These are phyloP conservation scores for Cryptosporidium andersoni DNA, from an alignment of 169 alveolate genomes.

Conservation along the genomic window DNA sequence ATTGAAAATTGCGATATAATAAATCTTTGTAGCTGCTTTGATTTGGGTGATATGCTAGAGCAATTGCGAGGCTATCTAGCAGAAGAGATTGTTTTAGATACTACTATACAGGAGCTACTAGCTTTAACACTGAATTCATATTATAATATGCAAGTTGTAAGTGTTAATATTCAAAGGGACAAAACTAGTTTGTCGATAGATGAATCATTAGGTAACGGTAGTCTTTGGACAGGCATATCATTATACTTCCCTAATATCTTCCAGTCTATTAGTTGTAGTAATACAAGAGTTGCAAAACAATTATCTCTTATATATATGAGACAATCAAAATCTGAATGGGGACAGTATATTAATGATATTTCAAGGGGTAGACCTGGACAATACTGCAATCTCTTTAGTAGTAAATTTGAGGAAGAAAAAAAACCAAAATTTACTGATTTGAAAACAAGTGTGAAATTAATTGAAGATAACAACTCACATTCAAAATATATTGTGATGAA, in stretches of 20 bases:
- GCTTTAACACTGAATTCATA: constrained; percentile 69
- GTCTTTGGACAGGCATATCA: constrained; percentile 71
- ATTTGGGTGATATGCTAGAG: constrained; percentile 75
- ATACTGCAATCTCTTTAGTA: constrained; percentile 9
- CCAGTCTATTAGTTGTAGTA: constrained; percentile 57
- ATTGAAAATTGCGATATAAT: constrained; percentile 74
- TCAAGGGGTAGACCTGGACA: constrained; percentile 42
- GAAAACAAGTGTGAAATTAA: neutral
- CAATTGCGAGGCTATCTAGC: constrained; percentile 66
- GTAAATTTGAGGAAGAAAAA: neutral
- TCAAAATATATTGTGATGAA: neutral
- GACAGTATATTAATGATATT: constrained; percentile 36
- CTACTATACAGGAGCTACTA: constrained; percentile 67
- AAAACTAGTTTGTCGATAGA: neutral
- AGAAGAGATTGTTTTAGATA: constrained; percentile 66
- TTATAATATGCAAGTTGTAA: constrained; percentile 61
- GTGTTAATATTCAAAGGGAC: constrained; percentile 64
- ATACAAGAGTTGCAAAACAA: constrained; percentile 15
- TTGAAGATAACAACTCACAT: neutral
- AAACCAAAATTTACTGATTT: neutral
- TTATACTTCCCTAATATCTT: constrained; percentile 75
- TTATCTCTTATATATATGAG: constrained; percentile 18
- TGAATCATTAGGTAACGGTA: constrained; percentile 1
- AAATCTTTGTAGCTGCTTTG: constrained; percentile 77
- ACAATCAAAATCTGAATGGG: constrained; percentile 36